These are phyloP conservation scores for Papiliotrema laurentii DNA, from an alignment of 1,284 basidiomycete species.

Conservation along the genomic window DNA sequence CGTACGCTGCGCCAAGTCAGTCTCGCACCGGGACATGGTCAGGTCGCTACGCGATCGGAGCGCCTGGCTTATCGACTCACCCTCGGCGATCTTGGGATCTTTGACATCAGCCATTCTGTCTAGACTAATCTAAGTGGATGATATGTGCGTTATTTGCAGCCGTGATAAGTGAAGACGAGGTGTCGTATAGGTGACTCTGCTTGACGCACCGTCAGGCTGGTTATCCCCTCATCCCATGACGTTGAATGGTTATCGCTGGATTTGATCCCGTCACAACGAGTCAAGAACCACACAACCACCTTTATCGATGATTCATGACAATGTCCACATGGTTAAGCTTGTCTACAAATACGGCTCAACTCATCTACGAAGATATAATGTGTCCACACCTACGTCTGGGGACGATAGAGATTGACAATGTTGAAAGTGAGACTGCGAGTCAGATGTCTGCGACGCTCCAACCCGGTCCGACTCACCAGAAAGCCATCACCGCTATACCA, in stretches of 20 bases:
- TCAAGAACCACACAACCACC: no score
- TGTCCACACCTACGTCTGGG: no score
- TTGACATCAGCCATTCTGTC: conserved; percentile 72
- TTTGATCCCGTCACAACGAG: no score
- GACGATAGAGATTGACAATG: conserved; percentile 66
- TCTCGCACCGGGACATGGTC: not conserved
- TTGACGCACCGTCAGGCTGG: no score
- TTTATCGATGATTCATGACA: no score
- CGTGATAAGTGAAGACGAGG: no score
- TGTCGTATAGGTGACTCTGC: no score
- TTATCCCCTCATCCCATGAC: no score
- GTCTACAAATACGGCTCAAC: no score
- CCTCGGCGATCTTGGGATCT: conserved; percentile 70
- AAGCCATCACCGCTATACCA: conserved; percentile 74
- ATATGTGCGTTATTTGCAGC: not conserved
- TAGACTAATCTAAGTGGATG: not conserved
- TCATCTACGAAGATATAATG: no score
- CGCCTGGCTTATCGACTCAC: conserved; percentile 49
- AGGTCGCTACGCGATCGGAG: not conserved
- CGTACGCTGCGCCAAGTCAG: conserved; percentile 60
- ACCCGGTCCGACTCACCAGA: conserved; percentile 61
- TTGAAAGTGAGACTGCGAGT: conserved; percentile 64
- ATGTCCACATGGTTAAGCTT: no score
- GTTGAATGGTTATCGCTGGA: no score
- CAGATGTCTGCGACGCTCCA: not conserved